phyloP scores from a whole-genome alignment of 768 basidiomycete genomes.

The Cystofilobasidium macerans region DNA sequence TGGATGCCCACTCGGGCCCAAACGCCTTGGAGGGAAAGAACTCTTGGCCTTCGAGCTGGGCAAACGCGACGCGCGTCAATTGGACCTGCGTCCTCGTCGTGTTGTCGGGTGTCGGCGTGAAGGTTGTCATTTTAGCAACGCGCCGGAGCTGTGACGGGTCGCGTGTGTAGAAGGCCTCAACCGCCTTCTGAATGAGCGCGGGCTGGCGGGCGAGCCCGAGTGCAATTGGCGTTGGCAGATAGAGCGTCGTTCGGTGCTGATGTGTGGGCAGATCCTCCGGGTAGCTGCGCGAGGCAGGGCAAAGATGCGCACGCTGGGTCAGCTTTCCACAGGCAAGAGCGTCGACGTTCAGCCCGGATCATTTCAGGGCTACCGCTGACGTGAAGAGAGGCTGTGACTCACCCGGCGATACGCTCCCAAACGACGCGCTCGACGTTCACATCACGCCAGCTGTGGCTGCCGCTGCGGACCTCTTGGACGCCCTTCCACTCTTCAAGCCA shows the following conservation, averaged over 20 bases:
- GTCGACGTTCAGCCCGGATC: too few relatives aligned
- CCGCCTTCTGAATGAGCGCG: slow-evolving; percentile 67
- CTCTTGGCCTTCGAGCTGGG: slow-evolving; percentile 79
- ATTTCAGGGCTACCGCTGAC: too few relatives aligned
- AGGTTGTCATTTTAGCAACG: slow-evolving; percentile 79
- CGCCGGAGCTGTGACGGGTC: slow-evolving; percentile 84
- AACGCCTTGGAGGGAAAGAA: slow-evolving; percentile 88
- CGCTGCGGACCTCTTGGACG: slow-evolving; percentile 29
- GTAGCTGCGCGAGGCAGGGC: slow-evolving; percentile 46
- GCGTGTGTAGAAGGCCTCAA: slow-evolving; percentile 88
- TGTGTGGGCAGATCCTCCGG: slow-evolving; percentile 55
- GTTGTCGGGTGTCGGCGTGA: slow-evolving; percentile 54
- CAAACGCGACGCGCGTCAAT: slow-evolving; percentile 85
- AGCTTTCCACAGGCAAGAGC: too few relatives aligned
- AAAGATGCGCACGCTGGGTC: not conserved
- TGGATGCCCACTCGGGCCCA: slow-evolving; percentile 44
- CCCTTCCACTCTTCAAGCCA: slow-evolving; percentile 32
- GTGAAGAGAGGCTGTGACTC: slow-evolving; percentile 26
- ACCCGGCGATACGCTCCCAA: slow-evolving; percentile 63
- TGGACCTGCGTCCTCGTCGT: slow-evolving; percentile 52
- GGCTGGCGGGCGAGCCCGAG: slow-evolving; percentile 56
- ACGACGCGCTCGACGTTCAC: slow-evolving; percentile 53
- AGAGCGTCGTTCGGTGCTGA: slow-evolving; percentile 64
- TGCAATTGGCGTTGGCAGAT: slow-evolving; percentile 68
- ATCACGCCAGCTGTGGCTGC: slow-evolving; percentile 41